phyloP scores from a whole-genome alignment of 2,329 filamentous ascomycete species.

The Cladosporium cucumerinum region DNA sequence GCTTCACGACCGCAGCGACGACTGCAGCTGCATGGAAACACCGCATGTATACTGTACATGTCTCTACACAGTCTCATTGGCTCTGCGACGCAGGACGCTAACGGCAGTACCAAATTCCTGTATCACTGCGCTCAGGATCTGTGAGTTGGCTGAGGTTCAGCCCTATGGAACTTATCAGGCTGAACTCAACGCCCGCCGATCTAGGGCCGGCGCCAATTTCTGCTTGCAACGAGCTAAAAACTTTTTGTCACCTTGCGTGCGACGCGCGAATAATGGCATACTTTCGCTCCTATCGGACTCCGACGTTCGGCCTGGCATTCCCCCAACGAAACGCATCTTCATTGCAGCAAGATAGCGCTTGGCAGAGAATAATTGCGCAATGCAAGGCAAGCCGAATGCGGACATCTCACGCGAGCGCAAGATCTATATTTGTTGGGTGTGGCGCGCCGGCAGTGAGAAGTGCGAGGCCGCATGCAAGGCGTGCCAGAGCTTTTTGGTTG shows the following conservation, averaged over 20 bases:
- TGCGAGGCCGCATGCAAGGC: neutral
- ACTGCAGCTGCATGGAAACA: neutral
- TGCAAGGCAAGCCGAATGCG: neutral
- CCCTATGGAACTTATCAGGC: conserved; percentile 1
- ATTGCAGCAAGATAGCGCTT: neutral
- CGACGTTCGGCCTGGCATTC: neutral
- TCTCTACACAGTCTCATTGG: neutral
- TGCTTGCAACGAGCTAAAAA: neutral
- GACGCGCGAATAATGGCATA: neutral
- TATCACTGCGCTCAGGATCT: neutral
- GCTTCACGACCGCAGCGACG: neutral
- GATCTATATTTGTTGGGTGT: conserved; percentile 1
- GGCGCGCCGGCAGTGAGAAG: neutral
- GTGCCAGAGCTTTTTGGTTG: neutral
- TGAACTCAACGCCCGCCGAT: neutral
- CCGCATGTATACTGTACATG: neutral
- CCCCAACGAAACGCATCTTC: neutral
- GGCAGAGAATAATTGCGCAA: neutral
- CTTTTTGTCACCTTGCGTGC: neutral
- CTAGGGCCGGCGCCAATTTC: conserved; percentile 5
- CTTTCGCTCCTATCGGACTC: neutral
- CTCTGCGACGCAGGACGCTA: neutral
- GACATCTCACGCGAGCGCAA: neutral
- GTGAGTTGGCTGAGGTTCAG: neutral
- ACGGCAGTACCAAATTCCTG: neutral